These are phyloP conservation scores for Plasmodium blacklocki DNA, from an alignment of 169 alveolate genomes.

Conservation along the genomic window DNA sequence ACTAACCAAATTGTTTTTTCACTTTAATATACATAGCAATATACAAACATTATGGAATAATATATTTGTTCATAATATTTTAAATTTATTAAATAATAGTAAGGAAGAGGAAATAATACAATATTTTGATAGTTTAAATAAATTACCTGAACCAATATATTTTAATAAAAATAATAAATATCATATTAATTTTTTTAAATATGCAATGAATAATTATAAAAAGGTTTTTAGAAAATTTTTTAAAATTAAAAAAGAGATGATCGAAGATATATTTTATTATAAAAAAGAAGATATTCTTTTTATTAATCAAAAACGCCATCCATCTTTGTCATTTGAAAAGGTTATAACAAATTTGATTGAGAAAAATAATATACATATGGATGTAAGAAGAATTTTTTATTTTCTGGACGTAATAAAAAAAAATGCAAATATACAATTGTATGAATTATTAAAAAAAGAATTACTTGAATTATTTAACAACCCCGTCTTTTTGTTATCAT, in stretches of 20 bases:
- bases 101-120: conserved; percentile 24
- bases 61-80: conserved; percentile 51
- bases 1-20: conserved; percentile 59
- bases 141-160: conserved; percentile 46
- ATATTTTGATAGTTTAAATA: conserved; percentile 29
- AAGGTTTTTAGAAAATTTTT: conserved; percentile 21
- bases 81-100: conserved; percentile 16
- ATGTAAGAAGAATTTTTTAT: conserved; percentile 39
- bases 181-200: conserved; percentile 34
- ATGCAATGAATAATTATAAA: conserved; percentile 31
- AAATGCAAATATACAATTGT: conserved; percentile 20
- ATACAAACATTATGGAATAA: conserved; percentile 36
- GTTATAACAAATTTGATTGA: conserved; percentile 19
- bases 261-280: conserved; percentile 11
- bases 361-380: conserved; percentile 30
- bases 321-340: conserved; percentile 1
- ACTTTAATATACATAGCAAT: conserved; percentile 10
- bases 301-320: not conserved
- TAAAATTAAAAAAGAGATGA: conserved; percentile 2
- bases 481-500: conserved; percentile 31
- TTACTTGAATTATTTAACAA: conserved; percentile 42
- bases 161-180: conserved; percentile 26
- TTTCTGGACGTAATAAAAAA: conserved; percentile 41
- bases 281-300: not conserved
- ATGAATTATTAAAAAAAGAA: conserved; percentile 17